Base-by-base conservation (phyloP, 345 rosid genomes). In the Angophora floribunda region DNA sequence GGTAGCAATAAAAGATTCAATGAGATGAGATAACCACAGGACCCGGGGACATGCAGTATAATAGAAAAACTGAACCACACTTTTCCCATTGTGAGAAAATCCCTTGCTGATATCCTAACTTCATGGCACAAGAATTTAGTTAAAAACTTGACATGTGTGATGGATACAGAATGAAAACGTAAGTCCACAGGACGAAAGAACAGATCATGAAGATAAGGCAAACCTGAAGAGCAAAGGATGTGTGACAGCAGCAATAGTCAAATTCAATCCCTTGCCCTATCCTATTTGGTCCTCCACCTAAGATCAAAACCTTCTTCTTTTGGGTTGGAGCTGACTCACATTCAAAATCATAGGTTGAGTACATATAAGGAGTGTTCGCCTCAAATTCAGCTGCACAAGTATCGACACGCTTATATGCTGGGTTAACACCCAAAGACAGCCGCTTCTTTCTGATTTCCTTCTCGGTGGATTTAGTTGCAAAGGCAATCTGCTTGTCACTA, bases 301-400 rank as follows among this genome's bases (percentile, higher is more conserved):
- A 92, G 92, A 98, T 98, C 96, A 98, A 88, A 87, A 97, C 98
- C 94, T 98, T 97, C 91, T 93, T 95, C 90, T 87, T 95, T 87
- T 32, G 89, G 86, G 95, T 97, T 44, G 99, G 98, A 87, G 95
- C 95, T 88, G 99, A 97, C 92, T 97, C 99, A 53, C 99, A 98
- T 92, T 98, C 99, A 24, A 87, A 86, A 93, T 98, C 99, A 91
- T 97, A 98, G 41, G 98, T 95, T 44, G 99, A 98, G 89, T 96
- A 98, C 99, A 98, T 96, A 90, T 95, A 97, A 22, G 99, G 99
- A 85, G 99, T 97, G 88, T 95, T 92, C 13, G 99, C 99, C 93
- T 98, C 99, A 89, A 98, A 97, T 92, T 98, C 99, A 22, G 99
- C 99, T 87, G 99, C 99, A 90, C 99, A 97, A 41, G 99, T 97